Evolutionary conservation across 2,329 filamentous ascomycete genomes (phyloP), one percentile per base, ranked within the genome.

Genomic region (Colletotrichum karsti): DNA sequence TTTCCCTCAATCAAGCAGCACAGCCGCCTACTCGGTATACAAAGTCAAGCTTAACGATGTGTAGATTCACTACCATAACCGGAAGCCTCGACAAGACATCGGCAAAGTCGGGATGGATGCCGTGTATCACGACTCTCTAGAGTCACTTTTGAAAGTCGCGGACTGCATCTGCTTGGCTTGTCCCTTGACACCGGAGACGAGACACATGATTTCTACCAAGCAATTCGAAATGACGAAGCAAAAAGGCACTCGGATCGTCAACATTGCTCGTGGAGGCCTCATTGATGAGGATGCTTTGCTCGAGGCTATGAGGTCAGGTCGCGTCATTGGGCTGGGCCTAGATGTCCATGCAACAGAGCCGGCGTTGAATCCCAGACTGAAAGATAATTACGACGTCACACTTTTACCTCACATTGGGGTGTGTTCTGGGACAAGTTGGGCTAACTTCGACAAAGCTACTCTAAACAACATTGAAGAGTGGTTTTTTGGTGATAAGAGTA

Each of bases 401-500:
- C 51, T 55, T 13, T n/a, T 55, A 20, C 51, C 51, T 1, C 51
- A 55, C 2, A 55, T 55, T 26, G 51, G 51, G 10, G 51, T 55
- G 20, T 55, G 51, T 20, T 55, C 51, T 22, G 33, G 35, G 8
- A 55, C 51, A 33, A 55, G 51, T 22, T 55, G 51, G 46, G 28
- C 15, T 8, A 50, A 50, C 15, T 50, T 50, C n/a, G 46, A 50
- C 24, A 50, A 50, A 13, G 20, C 26, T 8, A 55, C 51, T 10
- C 33, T 55, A 4, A 39, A 18, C 6, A 55, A 55, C 33, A 15
- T 55, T 18, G 51, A 55, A 39, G 22, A 55, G 2, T 76, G 74
- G 1, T 73, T 50, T 26, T 50, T 50, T n/a, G 46, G 46, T 7
- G 24, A 50, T 15, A 50, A n/a, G 46, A 50, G 5, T 22, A 50